Conservation (phyloP, 352 stramenopile species). For the Globisporangium splendens region DNA sequence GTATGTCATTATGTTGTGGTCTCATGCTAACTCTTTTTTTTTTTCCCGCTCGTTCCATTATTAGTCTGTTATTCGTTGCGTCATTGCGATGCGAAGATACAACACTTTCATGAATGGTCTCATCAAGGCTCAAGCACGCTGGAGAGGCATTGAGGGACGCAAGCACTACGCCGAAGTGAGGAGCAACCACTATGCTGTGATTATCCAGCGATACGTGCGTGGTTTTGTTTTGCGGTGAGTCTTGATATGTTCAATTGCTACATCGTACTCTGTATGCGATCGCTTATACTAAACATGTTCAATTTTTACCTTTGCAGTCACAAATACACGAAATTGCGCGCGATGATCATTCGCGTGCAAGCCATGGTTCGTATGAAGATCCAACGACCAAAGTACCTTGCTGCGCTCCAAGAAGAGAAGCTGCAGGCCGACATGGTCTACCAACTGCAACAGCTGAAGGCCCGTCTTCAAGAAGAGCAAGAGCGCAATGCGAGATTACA, state of each 20-base stretch:
- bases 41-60: neutral
- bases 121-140: constrained; percentile 56
- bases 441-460: constrained; percentile 76
- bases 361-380: constrained; percentile 81
- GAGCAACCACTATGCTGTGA: constrained; percentile 77
- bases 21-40: neutral
- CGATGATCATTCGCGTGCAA: constrained; percentile 75
- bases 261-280: neutral
- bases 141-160: constrained; percentile 66
- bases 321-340: constrained; percentile 60
- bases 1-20: no score
- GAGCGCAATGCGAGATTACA: constrained; percentile 64
- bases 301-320: constrained; percentile 12
- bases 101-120: constrained; percentile 76
- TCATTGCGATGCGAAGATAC: constrained; percentile 82
- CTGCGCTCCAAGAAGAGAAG: constrained; percentile 73
- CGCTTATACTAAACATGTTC: neutral
- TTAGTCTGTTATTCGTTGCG: constrained; percentile 76
- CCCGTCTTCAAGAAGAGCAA: constrained; percentile 77
- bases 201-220: constrained; percentile 79
- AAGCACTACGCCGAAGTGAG: constrained; percentile 69
- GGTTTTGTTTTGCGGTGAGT: constrained; percentile 58
- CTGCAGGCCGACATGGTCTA: constrained; percentile 85
- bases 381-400: constrained; percentile 72
- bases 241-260: neutral